Conservation (phyloP, 2,329 filamentous ascomycete species). For the Microascus cirrosus region DNA sequence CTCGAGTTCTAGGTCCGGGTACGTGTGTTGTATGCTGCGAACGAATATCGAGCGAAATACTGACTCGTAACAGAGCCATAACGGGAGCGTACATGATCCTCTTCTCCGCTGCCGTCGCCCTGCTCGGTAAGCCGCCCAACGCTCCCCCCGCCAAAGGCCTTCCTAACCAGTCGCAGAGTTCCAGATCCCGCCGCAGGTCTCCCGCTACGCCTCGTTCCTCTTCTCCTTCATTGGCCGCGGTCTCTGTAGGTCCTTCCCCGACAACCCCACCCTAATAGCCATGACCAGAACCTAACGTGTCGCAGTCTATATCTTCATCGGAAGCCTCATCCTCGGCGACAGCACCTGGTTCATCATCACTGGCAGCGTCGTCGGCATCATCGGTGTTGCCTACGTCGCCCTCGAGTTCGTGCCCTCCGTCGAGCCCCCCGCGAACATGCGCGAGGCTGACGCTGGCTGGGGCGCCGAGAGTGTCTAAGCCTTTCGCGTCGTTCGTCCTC, state of each 20-base stretch:
- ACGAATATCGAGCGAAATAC: background rate
- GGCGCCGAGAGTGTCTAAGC: constrained; percentile 64
- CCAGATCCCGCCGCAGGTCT: constrained; percentile 85
- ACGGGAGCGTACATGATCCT: constrained; percentile 80
- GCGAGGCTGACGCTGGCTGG: constrained; percentile 65
- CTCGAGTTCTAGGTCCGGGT: background rate
- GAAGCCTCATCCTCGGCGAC: constrained; percentile 67
- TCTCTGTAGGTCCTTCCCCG: constrained; percentile 57
- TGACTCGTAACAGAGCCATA: constrained; percentile 25
- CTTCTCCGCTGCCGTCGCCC: constrained; percentile 70
- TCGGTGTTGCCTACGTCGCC: constrained; percentile 67
- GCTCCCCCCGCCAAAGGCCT: background rate
- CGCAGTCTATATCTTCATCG: constrained; percentile 94
- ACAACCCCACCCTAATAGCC: background rate
- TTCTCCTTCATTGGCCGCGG: constrained; percentile 96
- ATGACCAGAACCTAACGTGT: background rate
- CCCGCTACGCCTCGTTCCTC: constrained; percentile 92
- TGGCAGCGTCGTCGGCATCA: constrained; percentile 64
- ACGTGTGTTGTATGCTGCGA: background rate
- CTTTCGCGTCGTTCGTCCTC: background rate
- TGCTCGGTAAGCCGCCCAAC: constrained; percentile 37
- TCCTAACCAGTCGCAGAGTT: constrained; percentile 50
- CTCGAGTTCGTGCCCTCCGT: constrained; percentile 71
- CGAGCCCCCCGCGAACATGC: constrained; percentile 73
- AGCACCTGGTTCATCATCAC: constrained; percentile 59